phyloP scores from a whole-genome alignment of 495 filamentous ascomycete species.

The Trichocladium uniseriatum region DNA sequence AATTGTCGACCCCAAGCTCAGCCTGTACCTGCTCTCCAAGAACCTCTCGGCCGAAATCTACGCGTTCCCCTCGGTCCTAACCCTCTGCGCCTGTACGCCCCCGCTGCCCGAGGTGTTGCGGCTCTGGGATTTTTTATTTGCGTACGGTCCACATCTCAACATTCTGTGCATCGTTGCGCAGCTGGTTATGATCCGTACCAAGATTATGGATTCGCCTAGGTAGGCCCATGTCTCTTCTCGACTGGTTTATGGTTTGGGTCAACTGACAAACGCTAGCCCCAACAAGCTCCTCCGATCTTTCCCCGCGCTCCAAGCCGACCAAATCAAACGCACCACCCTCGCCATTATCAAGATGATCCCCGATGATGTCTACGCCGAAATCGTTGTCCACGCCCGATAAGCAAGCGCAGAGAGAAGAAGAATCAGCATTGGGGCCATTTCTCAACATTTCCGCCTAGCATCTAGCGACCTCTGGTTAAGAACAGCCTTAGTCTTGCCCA shows the following conservation, averaged over 20 bases:
- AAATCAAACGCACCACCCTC: conserved; percentile 71
- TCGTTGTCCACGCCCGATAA: conserved; percentile 75
- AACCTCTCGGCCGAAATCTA: conserved; percentile 88
- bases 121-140: conserved; percentile 97
- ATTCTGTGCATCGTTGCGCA: conserved; percentile 97
- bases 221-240: conserved; percentile 29
- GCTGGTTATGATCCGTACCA: conserved; percentile 75
- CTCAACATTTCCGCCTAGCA: background rate
- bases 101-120: conserved; percentile 87
- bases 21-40: conserved; percentile 70
- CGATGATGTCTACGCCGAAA: conserved; percentile 76
- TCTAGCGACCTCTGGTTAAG: background rate
- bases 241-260: conserved; percentile 1
- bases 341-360: conserved; percentile 78
- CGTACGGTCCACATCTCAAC: conserved; percentile 89
- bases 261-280: conserved; percentile 48
- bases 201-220: conserved; percentile 74
- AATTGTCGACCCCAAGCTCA: conserved; percentile 84
- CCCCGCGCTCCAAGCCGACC: conserved; percentile 69
- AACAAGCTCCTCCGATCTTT: conserved; percentile 88
- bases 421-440: background rate
- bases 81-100: conserved; percentile 93
- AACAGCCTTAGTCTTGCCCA: background rate
- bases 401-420: background rate
- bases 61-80: conserved; percentile 94